A percentile compares a stretch with the other conserved stretches of the same genome.
phyloP scores from a whole-genome alignment of 2,329 filamentous ascomycete species.

The Trichophyton benhamiae region DNA sequence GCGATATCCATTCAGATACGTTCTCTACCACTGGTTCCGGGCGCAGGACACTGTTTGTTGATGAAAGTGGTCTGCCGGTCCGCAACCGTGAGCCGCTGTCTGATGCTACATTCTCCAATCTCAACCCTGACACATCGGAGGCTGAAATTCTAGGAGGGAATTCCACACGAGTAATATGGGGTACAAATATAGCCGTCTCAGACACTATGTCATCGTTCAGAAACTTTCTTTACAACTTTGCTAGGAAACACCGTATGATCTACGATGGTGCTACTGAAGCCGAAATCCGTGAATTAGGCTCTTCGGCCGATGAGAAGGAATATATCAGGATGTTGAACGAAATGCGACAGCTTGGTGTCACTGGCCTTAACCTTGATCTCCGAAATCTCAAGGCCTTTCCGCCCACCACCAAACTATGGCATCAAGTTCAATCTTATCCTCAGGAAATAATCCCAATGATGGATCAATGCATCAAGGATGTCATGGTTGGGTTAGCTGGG shows the following conservation, averaged over 20 bases:
- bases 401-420: constrained; percentile 83
- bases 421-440: constrained; percentile 86
- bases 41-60: constrained; percentile 47
- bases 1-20: constrained; percentile 76
- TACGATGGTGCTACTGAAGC: constrained; percentile 70
- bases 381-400: constrained; percentile 87
- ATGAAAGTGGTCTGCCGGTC: constrained; percentile 50
- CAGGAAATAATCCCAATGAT: constrained; percentile 94
- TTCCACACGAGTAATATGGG: constrained; percentile 81
- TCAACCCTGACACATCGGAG: constrained; percentile 78
- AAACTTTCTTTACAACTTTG: constrained; percentile 84
- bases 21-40: constrained; percentile 42
- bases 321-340: constrained; percentile 78
- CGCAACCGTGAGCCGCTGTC: constrained; percentile 39
- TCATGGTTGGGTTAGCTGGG: constrained; percentile 79
- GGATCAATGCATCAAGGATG: constrained; percentile 87
- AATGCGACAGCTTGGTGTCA: constrained; percentile 78
- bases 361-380: constrained; percentile 75
- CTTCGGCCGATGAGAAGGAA: constrained; percentile 64
- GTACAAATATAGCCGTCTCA: constrained; percentile 87
- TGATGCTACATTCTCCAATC: constrained; percentile 54
- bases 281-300: constrained; percentile 53
- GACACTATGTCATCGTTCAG: constrained; percentile 81
- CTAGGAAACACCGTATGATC: constrained; percentile 87
- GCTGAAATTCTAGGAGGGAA: constrained; percentile 75